phyloP scores from a whole-genome alignment of 2,329 filamentous ascomycete genomes.

The Colletotrichum tropicicola region DNA sequence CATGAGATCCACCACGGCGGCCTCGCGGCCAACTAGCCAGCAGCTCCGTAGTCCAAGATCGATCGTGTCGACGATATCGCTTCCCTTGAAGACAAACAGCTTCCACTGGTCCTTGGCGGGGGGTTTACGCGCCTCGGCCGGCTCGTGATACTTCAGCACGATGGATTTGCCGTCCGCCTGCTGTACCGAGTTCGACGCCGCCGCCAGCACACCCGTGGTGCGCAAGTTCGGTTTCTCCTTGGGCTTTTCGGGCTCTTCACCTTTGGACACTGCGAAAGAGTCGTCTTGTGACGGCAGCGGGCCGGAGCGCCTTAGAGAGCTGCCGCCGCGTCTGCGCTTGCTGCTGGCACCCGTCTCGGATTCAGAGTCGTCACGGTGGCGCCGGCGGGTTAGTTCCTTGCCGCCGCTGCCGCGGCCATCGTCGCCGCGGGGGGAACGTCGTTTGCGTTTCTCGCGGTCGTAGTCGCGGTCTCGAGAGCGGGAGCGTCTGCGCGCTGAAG shows the following conservation, averaged over 20 bases:
- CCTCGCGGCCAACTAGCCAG: slow-evolving; percentile 89
- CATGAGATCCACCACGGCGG: slow-evolving; percentile 80
- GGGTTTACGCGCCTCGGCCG: slow-evolving; percentile 89
- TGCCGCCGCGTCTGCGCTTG: slow-evolving; percentile 36
- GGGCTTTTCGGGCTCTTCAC: slow-evolving; percentile 61
- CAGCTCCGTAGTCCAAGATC: slow-evolving; percentile 80
- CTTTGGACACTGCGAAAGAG: slow-evolving; percentile 65
- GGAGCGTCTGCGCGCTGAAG: slow-evolving; percentile 11
- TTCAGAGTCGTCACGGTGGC: slow-evolving; percentile 27
- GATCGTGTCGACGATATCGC: slow-evolving; percentile 82
- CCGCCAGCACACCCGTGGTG: slow-evolving; percentile 82
- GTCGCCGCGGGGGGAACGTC: slow-evolving; percentile 36
- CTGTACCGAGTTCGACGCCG: slow-evolving; percentile 81
- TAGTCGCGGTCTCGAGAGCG: slow-evolving; percentile 33
- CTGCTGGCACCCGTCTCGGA: slow-evolving; percentile 42
- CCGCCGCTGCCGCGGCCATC: slow-evolving; percentile 11
- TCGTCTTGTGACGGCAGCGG: slow-evolving; percentile 69
- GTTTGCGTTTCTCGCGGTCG: slow-evolving; percentile 37
- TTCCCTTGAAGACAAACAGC: slow-evolving; percentile 90
- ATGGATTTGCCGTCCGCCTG: slow-evolving; percentile 79
- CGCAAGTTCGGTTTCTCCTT: slow-evolving; percentile 92
- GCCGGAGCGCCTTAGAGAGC: slow-evolving; percentile 44
- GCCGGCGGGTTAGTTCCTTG: slow-evolving; percentile 15
- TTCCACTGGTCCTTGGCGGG: slow-evolving; percentile 83
- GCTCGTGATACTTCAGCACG: slow-evolving; percentile 95